phyloP scores from a whole-genome alignment of 352 stramenopile genomes.

The Phytophthora multivora region DNA sequence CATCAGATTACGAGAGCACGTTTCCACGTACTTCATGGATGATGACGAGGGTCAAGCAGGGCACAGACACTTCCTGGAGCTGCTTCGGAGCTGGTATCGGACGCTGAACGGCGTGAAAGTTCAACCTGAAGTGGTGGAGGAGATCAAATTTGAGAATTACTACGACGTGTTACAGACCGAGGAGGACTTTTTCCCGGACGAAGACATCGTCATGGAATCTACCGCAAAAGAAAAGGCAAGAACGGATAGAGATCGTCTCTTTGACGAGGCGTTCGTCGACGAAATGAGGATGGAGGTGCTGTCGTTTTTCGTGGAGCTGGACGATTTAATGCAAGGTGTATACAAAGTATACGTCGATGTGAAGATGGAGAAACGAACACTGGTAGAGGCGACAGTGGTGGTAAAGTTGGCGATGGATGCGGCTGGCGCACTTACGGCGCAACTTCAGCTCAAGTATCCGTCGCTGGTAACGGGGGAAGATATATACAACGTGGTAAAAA shows the following conservation, averaged over 20 bases:
- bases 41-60: conserved; percentile 3
- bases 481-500: neutral
- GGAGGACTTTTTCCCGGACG: conserved; percentile 9
- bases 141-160: conserved; percentile 20
- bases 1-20: conserved; percentile 21
- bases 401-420: conserved; percentile 28
- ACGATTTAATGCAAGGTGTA: conserved; percentile 20
- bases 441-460: conserved; percentile 31
- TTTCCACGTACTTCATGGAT: conserved; percentile 16
- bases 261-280: conserved; percentile 29
- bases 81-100: conserved; percentile 3
- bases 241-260: conserved; percentile 12
- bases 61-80: conserved; percentile 7
- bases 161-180: conserved; percentile 13
- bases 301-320: conserved; percentile 34
- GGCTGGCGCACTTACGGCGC: conserved; percentile 9
- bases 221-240: neutral
- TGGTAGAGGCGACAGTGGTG: conserved; percentile 39
- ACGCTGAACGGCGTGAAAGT: neutral
- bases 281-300: conserved; percentile 28
- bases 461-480: conserved; percentile 8
- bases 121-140: neutral
- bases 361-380: conserved; percentile 31
- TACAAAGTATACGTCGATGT: conserved; percentile 27
- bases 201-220: neutral